Evolutionary conservation across 2,329 filamentous ascomycete genomes (phyloP).

Genomic region (Cladosporium halotolerans): DNA sequence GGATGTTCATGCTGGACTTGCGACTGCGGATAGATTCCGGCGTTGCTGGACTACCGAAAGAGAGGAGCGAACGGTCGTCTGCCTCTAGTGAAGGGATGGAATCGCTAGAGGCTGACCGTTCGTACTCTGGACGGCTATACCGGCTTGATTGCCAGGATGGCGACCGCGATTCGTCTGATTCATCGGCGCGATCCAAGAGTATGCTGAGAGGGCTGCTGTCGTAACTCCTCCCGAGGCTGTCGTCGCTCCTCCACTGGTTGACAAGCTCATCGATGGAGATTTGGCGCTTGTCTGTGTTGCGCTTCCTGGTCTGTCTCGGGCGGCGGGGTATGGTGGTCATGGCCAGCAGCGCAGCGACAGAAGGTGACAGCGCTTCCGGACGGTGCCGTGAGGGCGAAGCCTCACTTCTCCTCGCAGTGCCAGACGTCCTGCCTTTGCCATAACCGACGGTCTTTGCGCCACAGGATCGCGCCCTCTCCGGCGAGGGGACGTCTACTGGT

Average conservation of each 20-base stretch:
- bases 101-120: conserved; percentile 50
- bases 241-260: conserved; percentile 49
- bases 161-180: conserved; percentile 30
- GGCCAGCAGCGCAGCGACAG: conserved; percentile 52
- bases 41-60: conserved; percentile 38
- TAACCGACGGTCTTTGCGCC: conserved; percentile 8
- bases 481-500: conserved; percentile 17
- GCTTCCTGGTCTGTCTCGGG: conserved; percentile 34
- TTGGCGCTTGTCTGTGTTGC: conserved; percentile 34
- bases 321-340: conserved; percentile 53
- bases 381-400: conserved; percentile 5
- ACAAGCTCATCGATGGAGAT: conserved; percentile 54
- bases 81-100: conserved; percentile 49
- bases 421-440: not conserved
- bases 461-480: conserved; percentile 11
- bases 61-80: conserved; percentile 43
- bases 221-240: conserved; percentile 24
- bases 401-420: not conserved
- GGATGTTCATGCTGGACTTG: conserved; percentile 32
- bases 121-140: conserved; percentile 1
- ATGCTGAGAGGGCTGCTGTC: conserved; percentile 41
- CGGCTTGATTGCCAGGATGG: conserved; percentile 1
- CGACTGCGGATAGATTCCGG: conserved; percentile 32
- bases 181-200: conserved; percentile 50
- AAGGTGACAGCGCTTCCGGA: conserved; percentile 44